Conservation (phyloP, 176 grass and related monocot genomes). For the Poa annua region DNA sequence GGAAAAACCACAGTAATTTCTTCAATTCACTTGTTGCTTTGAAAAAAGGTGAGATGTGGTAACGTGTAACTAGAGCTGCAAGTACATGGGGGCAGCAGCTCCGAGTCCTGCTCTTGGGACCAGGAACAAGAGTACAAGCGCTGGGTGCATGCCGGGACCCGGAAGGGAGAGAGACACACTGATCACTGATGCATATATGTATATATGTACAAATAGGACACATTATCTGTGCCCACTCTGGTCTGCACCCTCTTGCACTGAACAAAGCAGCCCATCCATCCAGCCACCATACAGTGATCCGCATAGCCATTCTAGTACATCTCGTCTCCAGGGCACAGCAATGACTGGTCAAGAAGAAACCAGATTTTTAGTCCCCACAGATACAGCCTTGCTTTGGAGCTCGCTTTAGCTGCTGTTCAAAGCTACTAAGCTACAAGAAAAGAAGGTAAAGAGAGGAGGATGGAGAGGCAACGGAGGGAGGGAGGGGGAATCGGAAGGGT, state of each 20-base stretch:
- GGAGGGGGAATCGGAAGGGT: constrained; percentile 34
- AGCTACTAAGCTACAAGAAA: constrained; percentile 53
- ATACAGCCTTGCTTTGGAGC: constrained; percentile 52
- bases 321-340: constrained; percentile 34
- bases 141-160: constrained; percentile 25
- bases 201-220: constrained; percentile 39
- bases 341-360: constrained; percentile 44
- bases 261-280: constrained; percentile 37
- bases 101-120: constrained; percentile 1
- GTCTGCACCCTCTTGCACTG: constrained; percentile 46
- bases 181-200: constrained; percentile 6
- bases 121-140: constrained; percentile 29
- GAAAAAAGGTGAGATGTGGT: neutral
- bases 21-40: neutral
- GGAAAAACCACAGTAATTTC: too few species aligned
- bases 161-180: neutral
- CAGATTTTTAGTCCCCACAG: constrained; percentile 12
- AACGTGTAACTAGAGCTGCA: neutral
- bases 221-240: constrained; percentile 42
- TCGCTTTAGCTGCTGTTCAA: constrained; percentile 61
- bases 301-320: neutral
- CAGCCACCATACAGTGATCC: constrained; percentile 1
- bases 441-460: constrained; percentile 59
- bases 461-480: constrained; percentile 16
- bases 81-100: constrained; percentile 7